Evolutionary conservation across 139 green algal genomes (phyloP).

Genomic region (Chlorella sp.): DNA sequence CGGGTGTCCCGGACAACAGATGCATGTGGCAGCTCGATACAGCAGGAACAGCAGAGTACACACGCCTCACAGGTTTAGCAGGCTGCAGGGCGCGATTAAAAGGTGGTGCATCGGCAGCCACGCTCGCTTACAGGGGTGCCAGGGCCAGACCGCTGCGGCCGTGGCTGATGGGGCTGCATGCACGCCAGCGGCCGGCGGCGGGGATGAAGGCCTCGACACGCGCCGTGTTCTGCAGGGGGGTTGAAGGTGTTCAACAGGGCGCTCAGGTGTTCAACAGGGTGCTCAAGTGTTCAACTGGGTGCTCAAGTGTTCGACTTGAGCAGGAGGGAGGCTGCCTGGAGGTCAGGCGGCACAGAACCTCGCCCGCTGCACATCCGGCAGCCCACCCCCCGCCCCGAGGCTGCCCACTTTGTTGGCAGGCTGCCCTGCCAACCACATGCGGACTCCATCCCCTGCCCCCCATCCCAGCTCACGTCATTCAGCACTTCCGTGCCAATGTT

Average conservation of each 20-base stretch:
- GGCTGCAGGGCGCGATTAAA: neutral
- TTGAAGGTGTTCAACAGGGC: neutral
- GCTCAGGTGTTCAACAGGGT: neutral
- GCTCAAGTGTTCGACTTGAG: too few relatives aligned
- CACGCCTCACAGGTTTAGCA: neutral
- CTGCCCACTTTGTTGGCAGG: neutral
- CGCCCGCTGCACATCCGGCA: slow-evolving; percentile 26
- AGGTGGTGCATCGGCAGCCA: neutral
- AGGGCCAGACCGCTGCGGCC: slow-evolving; percentile 61
- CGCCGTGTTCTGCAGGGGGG: neutral
- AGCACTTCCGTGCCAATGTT: slow-evolving; percentile 30
- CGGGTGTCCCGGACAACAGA: too few relatives aligned
- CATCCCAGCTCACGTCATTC: neutral
- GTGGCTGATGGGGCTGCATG: slow-evolving; percentile 42
- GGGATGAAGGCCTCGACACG: slow-evolving; percentile 22
- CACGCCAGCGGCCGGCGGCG: slow-evolving; percentile 49
- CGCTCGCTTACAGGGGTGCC: slow-evolving; percentile 46
- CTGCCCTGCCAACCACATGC: neutral
- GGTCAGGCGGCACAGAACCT: neutral
- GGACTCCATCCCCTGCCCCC: neutral
- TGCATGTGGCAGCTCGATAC: neutral
- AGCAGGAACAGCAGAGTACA: neutral
- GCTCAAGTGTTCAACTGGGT: neutral
- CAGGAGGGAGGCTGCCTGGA: neutral
- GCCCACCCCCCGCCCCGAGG: slow-evolving; percentile 21